Conservation (phyloP, 192 early-diverging fungal species). For the Coemansia erecta region DNA sequence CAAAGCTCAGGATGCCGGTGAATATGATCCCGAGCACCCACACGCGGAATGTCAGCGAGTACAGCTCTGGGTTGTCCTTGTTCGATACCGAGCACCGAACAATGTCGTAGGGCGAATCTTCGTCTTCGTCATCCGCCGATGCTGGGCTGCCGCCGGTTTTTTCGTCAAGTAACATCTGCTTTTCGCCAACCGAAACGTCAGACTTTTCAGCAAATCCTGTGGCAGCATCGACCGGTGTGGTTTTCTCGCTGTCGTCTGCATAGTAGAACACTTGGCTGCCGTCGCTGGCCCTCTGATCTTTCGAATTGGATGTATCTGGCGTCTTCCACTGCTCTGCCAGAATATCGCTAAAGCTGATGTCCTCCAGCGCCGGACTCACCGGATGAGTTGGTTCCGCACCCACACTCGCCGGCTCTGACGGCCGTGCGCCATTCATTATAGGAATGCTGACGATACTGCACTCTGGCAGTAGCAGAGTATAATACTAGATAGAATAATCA, state of each 20-base stretch:
- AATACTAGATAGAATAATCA: too few species aligned
- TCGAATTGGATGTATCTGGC: constrained; percentile 2
- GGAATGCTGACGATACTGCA: too few species aligned
- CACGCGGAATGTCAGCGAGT: constrained; percentile 69
- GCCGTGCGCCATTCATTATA: too few species aligned
- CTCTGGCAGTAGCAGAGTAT: too few species aligned
- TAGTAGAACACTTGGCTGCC: constrained; percentile 15
- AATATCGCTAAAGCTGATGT: constrained; percentile 12
- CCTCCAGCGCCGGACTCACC: constrained; percentile 1
- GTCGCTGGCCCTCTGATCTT: too few species aligned
- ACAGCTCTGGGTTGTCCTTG: constrained; percentile 62
- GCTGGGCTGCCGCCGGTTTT: constrained; percentile 3
- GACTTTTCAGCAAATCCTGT: too few species aligned
- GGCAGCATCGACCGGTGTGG: constrained; percentile 3
- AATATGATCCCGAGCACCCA: constrained; percentile 70
- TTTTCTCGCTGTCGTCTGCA: constrained; percentile 24
- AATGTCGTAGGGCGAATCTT: constrained; percentile 60
- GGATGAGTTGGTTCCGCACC: neutral
- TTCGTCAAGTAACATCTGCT: constrained; percentile 43
- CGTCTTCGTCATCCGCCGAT: constrained; percentile 1
- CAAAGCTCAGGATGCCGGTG: constrained; percentile 59
- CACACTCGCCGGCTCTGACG: too few species aligned
- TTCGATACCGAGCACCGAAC: constrained; percentile 67
- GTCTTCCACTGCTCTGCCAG: constrained; percentile 4
- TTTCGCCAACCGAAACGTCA: too few species aligned